Percentiles rank a stretch among this genome's conserved stretches.
phyloP scores from a whole-genome alignment of 2,329 filamentous ascomycete genomes.

The Trichoderma atroviride region DNA sequence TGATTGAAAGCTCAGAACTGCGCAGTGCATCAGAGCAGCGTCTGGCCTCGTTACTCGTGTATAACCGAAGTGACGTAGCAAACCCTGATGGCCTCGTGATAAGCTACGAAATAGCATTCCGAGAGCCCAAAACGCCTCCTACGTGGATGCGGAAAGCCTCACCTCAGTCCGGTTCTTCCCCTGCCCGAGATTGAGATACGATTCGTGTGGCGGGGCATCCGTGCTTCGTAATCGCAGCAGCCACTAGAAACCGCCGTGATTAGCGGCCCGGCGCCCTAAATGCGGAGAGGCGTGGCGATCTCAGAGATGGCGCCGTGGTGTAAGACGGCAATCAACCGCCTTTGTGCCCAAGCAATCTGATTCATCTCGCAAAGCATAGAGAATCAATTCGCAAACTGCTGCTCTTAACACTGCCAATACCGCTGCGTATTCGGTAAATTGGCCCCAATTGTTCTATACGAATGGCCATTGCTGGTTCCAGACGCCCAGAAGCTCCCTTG shows the following conservation, averaged over 20 bases:
- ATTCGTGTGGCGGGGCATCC: neutral
- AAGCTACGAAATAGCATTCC: neutral
- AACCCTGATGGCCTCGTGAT: neutral
- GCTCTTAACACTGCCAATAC: neutral
- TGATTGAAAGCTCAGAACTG: neutral
- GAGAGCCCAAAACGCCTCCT: neutral
- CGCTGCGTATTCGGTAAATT: neutral
- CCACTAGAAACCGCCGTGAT: neutral
- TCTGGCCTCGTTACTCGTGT: neutral
- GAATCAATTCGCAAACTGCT: neutral
- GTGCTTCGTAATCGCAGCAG: neutral
- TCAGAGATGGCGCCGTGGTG: neutral
- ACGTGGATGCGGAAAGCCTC: neutral
- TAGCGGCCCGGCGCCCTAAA: constrained; percentile 9
- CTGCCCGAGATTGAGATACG: neutral
- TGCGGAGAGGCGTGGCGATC: constrained; percentile 2
- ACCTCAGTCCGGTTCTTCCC: neutral
- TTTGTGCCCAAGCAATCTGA: neutral
- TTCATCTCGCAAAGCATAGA: neutral
- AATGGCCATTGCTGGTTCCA: neutral
- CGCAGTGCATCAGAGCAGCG: neutral
- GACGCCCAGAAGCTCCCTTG: neutral
- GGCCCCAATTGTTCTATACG: neutral
- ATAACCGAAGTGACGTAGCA: neutral
- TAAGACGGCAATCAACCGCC: neutral